These are phyloP conservation scores for Mycena kentingensis DNA, from an alignment of 768 basidiomycete species.

Conservation along the genomic window DNA sequence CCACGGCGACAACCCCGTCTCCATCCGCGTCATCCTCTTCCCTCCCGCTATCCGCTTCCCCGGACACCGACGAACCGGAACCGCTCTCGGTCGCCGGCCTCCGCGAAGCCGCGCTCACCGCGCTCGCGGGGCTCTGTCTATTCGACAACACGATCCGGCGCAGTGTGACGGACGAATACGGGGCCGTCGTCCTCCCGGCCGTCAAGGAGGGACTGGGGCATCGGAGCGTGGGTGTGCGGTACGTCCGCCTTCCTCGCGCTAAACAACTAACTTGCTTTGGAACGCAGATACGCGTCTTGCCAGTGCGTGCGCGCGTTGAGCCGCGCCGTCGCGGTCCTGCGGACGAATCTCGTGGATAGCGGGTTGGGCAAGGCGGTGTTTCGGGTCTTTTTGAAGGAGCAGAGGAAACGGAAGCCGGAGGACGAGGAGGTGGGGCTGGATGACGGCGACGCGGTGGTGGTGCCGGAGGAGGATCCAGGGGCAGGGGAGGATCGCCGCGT, in stretches of 20 bases:
- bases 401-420: slow-evolving; percentile 7
- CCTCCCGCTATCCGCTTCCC: slow-evolving; percentile 32
- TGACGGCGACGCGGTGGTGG: too few species aligned
- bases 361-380: slow-evolving; percentile 76
- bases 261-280: too few species aligned
- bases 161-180: slow-evolving; percentile 58
- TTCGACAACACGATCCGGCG: slow-evolving; percentile 74
- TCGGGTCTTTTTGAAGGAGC: slow-evolving; percentile 41
- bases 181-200: slow-evolving; percentile 41
- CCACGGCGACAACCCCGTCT: slow-evolving; percentile 1
- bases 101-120: slow-evolving; percentile 76
- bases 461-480: too few species aligned
- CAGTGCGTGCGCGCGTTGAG: slow-evolving; percentile 83
- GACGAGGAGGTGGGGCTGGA: slow-evolving; percentile 34
- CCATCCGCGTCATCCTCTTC: slow-evolving; percentile 55
- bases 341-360: slow-evolving; percentile 84
- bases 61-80: slow-evolving; percentile 71
- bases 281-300: slow-evolving; percentile 82
- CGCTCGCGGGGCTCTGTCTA: slow-evolving; percentile 71
- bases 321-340: slow-evolving; percentile 74
- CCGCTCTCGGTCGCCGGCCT: slow-evolving; percentile 57
- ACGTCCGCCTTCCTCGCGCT: too few species aligned
- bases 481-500: slow-evolving; percentile 73
- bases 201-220: slow-evolving; percentile 60
- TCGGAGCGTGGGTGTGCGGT: slow-evolving; percentile 72